Evolutionary conservation across 2,329 filamentous ascomycete species (phyloP).

Genomic region (Phaeosphaeria sp.): DNA sequence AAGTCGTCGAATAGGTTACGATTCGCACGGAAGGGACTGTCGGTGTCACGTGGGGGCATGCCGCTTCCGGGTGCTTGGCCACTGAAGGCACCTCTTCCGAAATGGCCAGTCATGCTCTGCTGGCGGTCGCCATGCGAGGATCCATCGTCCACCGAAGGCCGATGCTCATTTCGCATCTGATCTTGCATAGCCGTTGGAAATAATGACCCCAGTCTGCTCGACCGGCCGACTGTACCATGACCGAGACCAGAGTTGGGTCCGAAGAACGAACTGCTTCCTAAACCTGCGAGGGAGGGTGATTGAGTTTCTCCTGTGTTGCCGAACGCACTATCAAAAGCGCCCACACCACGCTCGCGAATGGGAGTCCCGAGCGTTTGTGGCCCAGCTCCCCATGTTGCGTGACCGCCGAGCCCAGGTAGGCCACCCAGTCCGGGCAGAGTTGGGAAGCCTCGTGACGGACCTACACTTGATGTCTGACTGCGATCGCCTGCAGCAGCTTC

Average conservation of each 20-base stretch:
- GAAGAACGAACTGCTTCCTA: slow-evolving; percentile 70
- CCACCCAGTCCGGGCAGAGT: slow-evolving; percentile 66
- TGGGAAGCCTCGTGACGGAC: slow-evolving; percentile 74
- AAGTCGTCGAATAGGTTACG: slow-evolving; percentile 50
- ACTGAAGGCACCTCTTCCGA: slow-evolving; percentile 67
- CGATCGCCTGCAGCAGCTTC: slow-evolving; percentile 78
- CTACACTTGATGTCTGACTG: slow-evolving; percentile 89
- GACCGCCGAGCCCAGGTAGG: slow-evolving; percentile 64
- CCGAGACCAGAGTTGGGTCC: slow-evolving; percentile 60
- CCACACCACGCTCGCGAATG: slow-evolving; percentile 64
- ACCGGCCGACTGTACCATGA: slow-evolving; percentile 71
- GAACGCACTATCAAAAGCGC: slow-evolving; percentile 65
- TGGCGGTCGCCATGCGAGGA: slow-evolving; percentile 47
- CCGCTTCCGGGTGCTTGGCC: slow-evolving; percentile 33
- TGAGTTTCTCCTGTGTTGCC: slow-evolving; percentile 79
- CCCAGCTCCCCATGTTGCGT: slow-evolving; percentile 67
- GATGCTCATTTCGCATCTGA: slow-evolving; percentile 72
- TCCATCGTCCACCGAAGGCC: slow-evolving; percentile 64
- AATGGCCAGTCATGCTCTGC: slow-evolving; percentile 65
- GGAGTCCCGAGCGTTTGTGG: slow-evolving; percentile 80
- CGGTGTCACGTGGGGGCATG: slow-evolving; percentile 46
- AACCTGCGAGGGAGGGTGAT: slow-evolving; percentile 71
- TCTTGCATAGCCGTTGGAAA: slow-evolving; percentile 91
- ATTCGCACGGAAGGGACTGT: slow-evolving; percentile 48
- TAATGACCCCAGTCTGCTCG: slow-evolving; percentile 83